These are phyloP conservation scores for Ogataea trehaloabstinens DNA, from an alignment of 805 yeast species.

Conservation along the genomic window DNA sequence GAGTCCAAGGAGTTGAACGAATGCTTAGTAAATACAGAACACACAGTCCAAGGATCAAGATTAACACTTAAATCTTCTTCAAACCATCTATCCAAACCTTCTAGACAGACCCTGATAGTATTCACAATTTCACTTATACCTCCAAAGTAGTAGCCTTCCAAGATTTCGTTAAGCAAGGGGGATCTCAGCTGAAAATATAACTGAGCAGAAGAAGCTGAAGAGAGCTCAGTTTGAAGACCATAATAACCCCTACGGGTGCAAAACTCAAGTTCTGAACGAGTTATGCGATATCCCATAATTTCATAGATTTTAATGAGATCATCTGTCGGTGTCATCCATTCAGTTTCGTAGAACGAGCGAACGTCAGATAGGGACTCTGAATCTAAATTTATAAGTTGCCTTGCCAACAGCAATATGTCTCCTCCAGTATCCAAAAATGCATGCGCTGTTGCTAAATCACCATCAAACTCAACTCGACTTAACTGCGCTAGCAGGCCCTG, in stretches of 20 bases:
- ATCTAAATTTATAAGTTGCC: conserved; percentile 32
- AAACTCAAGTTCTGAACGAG: conserved; percentile 34
- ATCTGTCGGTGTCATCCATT: conserved; percentile 43
- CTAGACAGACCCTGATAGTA: conserved; percentile 39
- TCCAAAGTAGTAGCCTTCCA: conserved; percentile 51
- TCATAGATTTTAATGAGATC: conserved; percentile 43
- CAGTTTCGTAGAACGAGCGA: conserved; percentile 24
- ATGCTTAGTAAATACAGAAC: conserved; percentile 25
- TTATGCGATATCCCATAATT: conserved; percentile 36
- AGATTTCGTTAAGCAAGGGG: conserved; percentile 40
- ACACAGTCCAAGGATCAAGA: conserved; percentile 34
- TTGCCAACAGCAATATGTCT: conserved; percentile 50
- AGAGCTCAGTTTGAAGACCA: conserved; percentile 48
- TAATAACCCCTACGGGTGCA: conserved; percentile 58
- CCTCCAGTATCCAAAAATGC: conserved; percentile 60
- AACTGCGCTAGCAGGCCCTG: conserved; percentile 56
- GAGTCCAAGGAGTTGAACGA: neutral
- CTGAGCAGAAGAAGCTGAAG: conserved; percentile 8
- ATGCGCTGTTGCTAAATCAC: conserved; percentile 50
- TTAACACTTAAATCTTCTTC: conserved; percentile 16
- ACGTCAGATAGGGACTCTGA: conserved; percentile 5
- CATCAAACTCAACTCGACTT: conserved; percentile 53
- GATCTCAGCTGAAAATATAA: conserved; percentile 29
- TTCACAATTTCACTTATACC: conserved; percentile 48
- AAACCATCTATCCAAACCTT: conserved; percentile 42